phyloP scores from a whole-genome alignment of 1,139 yeast species.

The Magnusiomyces magnusii region DNA sequence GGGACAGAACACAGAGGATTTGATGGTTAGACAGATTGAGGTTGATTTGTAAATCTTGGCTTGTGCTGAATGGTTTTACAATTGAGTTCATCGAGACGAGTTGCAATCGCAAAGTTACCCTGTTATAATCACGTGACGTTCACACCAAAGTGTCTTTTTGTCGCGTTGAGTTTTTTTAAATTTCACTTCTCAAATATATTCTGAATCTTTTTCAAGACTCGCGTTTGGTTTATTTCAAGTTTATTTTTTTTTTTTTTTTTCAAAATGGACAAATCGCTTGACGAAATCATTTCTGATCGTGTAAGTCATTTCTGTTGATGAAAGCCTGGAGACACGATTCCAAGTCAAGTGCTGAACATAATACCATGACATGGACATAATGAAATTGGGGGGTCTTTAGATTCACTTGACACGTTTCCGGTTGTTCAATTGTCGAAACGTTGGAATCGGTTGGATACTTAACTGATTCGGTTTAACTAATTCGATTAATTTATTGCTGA shows the following conservation, averaged over 20 bases:
- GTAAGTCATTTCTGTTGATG: slow-evolving; percentile 5
- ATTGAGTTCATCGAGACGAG: no score
- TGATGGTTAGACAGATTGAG: slow-evolving; percentile 20
- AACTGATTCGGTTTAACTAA: not conserved
- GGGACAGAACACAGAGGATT: slow-evolving; percentile 22
- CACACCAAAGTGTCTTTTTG: not conserved
- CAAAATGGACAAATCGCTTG: slow-evolving; percentile 32
- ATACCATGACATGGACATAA: no score
- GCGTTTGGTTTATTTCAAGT: not conserved
- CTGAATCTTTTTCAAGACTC: no score
- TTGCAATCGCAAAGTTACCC: not conserved
- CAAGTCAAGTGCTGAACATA: not conserved
- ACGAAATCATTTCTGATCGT: slow-evolving; percentile 31
- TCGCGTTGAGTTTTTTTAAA: not conserved
- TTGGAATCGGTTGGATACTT: not conserved
- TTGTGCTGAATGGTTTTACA: not conserved
- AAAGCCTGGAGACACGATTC: not conserved
- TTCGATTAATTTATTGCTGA: not conserved
- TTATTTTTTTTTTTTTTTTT: not conserved
- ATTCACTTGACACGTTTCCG: no score
- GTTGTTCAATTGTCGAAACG: no score
- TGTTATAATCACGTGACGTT: not conserved
- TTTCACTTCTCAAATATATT: not conserved
- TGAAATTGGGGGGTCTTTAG: no score
- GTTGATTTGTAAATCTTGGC: slow-evolving; percentile 8